Evolutionary conservation across 495 filamentous ascomycete species (phyloP).

Genomic region (Penicillium verhagenii): DNA sequence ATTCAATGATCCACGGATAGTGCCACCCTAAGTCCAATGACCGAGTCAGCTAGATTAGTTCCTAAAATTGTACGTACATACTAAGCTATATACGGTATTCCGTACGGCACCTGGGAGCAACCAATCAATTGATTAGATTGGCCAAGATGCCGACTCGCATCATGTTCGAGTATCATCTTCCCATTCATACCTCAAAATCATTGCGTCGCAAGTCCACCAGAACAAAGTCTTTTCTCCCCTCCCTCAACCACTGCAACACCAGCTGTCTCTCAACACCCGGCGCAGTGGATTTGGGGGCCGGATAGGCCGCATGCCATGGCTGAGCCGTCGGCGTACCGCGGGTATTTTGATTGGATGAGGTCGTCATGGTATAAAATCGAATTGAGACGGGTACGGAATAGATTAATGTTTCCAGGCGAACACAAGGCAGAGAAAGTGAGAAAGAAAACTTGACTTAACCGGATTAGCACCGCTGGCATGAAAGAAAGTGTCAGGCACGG

Average conservation of each 20-base stretch:
- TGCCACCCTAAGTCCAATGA: constrained; percentile 67
- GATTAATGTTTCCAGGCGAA: no score
- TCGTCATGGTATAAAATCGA: neutral
- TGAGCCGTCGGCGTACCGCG: neutral
- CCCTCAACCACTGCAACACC: constrained; percentile 40
- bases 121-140: no score
- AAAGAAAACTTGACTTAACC: neutral
- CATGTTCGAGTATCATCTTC: no score
- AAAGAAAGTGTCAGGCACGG: no score
- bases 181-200: constrained; percentile 59
- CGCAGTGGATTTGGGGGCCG: constrained; percentile 30
- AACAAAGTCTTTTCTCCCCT: constrained; percentile 51
- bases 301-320: constrained; percentile 50
- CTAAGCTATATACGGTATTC: neutral
- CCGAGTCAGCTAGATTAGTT: no score
- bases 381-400: neutral
- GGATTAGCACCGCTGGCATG: no score
- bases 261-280: constrained; percentile 38
- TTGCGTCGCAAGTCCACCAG: constrained; percentile 62
- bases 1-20: constrained; percentile 66
- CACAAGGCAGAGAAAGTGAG: no score
- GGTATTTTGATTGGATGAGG: neutral
- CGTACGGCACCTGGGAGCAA: no score
- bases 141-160: no score
- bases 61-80: no score